Base-by-base conservation (phyloP, 148 eudicot species). In the Selenicereus undatus region DNA sequence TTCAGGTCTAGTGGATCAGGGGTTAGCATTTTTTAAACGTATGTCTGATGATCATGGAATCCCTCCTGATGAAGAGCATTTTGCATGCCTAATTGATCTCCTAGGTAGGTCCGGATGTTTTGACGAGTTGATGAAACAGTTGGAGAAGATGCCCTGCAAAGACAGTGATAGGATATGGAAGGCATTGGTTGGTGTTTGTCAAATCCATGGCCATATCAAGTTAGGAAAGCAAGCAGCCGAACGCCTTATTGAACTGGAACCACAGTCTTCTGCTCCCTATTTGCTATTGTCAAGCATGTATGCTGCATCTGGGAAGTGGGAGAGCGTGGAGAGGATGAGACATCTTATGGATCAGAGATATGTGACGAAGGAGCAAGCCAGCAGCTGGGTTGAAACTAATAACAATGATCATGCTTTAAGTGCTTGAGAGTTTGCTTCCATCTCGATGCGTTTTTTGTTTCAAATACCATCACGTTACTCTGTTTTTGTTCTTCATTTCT, bases 21-120 rank as follows among this genome's bases (percentile, higher is more conserved):
- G 96, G 64, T 88, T 89, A 82, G 54, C 68, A 10, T 75, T 88
- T 66, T 91, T 92, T 73, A 84, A 88, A 60, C 83, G 91, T 76
- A 88, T 92, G 92, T 81, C 83, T 24, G n/a, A 60, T 73, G 86
- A 84, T 82, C 88, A 89, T 79, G 82, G 83, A 17, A 84, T 91
- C 66, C 29, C 65, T 79, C 98, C 93, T 13, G 94, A 91, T 82
- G 91, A 83, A 81, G 96, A 92, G 81, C 96, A 90, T 82, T 91
- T 88, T 83, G 88, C 93, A 65, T 92, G 92, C 87, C 82, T 92
- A 73, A 79, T 90, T 48, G 94, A 90, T 86, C 88, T 93, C 30
- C 84, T 91, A 76, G 95, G 95, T 62, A 88, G 93, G 81, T 87
- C 92, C 71, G 93, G 95, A 66, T 42, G 77, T 78, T 89, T 91